phyloP scores from a whole-genome alignment of 148 eudicot species.

The Spergularia bocconei region DNA sequence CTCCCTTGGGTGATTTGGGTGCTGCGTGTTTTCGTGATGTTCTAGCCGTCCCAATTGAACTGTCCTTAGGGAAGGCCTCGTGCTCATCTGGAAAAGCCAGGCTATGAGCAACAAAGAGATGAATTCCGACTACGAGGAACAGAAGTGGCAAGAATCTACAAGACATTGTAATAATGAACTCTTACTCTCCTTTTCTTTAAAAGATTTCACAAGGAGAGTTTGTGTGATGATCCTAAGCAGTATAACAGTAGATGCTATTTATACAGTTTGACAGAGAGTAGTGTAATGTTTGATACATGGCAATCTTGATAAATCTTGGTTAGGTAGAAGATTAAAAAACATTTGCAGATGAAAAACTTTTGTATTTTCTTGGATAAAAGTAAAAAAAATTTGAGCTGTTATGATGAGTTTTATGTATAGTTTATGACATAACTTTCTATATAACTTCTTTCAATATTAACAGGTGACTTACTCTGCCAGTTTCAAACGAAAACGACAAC shows the following conservation, averaged over 20 bases:
- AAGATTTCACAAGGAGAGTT: background rate
- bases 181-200: background rate
- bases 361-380: constrained; percentile 2
- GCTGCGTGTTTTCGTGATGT: constrained; percentile 8
- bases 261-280: constrained; percentile 9
- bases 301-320: constrained; percentile 18
- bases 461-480: background rate
- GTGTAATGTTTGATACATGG: constrained; percentile 11
- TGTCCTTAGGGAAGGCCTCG: background rate
- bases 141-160: constrained; percentile 6
- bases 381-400: background rate
- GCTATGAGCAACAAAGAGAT: background rate
- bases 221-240: constrained; percentile 12
- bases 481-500: too few species aligned
- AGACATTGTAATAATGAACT: constrained; percentile 10
- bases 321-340: constrained; percentile 16
- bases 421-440: constrained; percentile 15
- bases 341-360: background rate
- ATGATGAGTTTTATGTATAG: constrained; percentile 4
- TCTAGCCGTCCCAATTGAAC: background rate
- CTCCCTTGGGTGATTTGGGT: background rate
- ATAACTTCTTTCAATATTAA: background rate
- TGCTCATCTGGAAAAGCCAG: constrained; percentile 8
- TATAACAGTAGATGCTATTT: background rate
- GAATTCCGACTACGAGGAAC: background rate